phyloP scores from a whole-genome alignment of 306 rosid species.

The Corylus americana region DNA sequence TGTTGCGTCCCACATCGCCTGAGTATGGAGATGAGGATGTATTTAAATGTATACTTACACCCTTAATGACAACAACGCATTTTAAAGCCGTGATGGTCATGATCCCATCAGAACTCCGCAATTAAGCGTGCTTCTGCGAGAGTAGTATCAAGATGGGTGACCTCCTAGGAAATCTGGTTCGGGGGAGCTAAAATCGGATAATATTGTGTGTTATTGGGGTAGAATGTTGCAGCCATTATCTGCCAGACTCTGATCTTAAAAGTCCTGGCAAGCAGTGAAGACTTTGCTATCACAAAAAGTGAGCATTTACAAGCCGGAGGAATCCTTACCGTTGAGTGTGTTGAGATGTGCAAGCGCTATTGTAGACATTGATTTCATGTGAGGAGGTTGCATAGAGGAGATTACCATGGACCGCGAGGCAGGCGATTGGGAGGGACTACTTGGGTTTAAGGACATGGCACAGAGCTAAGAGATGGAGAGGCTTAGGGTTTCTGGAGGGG shows the following conservation, averaged over 20 bases:
- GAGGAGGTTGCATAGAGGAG: constrained; percentile 69
- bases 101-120: no score
- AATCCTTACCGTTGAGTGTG: constrained; percentile 33
- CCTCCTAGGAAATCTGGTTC: no score
- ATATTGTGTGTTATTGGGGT: no score
- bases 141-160: no score
- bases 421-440: constrained; percentile 52
- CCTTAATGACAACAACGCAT: no score
- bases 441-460: constrained; percentile 39
- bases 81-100: no score
- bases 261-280: constrained; percentile 80
- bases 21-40: no score
- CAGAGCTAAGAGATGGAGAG: constrained; percentile 46
- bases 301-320: constrained; percentile 67
- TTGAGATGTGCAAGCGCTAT: constrained; percentile 35
- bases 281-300: constrained; percentile 39
- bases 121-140: no score
- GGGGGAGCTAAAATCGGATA: no score
- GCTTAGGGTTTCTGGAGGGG: constrained; percentile 55
- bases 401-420: constrained; percentile 50
- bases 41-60: no score
- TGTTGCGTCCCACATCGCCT: no score
- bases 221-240: background rate
- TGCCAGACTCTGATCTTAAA: constrained; percentile 76
- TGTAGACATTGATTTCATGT: constrained; percentile 69